Percentiles rank a stretch among this genome's conserved stretches.
Conservation (phyloP, 1,284 basidiomycete genomes). For the Microbotryum silenes-acaulis region DNA sequence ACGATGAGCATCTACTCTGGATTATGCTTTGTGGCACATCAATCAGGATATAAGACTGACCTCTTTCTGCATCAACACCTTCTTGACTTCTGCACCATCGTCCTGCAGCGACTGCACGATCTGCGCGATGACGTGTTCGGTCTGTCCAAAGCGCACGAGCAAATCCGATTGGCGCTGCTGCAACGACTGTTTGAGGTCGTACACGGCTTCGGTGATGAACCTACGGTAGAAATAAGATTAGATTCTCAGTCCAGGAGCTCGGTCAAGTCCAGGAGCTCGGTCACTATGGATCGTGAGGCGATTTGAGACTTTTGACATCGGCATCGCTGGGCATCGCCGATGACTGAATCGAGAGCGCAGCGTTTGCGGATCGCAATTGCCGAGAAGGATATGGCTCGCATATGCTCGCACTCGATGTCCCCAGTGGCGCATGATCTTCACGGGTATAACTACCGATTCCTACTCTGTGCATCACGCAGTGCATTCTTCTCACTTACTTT, state of each 20-base stretch:
- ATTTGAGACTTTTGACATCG: no score
- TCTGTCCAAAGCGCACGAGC: slow-evolving; percentile 47
- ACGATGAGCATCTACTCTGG: neutral
- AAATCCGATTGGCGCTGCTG: slow-evolving; percentile 45
- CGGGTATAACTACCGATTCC: no score
- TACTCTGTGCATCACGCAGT: no score
- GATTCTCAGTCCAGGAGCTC: no score
- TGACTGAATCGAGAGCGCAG: no score
- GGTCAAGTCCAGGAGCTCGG: no score
- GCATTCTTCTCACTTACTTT: slow-evolving; percentile 25
- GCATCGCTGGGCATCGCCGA: no score
- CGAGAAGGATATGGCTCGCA: no score
- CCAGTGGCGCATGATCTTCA: no score
- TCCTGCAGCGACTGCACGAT: slow-evolving; percentile 42
- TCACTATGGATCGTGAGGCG: no score
- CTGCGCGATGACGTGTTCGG: slow-evolving; percentile 43
- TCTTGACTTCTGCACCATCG: slow-evolving; percentile 42
- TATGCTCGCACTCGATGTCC: no score
- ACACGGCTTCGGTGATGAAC: slow-evolving; percentile 49
- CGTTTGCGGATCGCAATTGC: no score
- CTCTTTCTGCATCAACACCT: slow-evolving; percentile 46
- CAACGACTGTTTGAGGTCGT: slow-evolving; percentile 45
- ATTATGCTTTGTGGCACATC: neutral
- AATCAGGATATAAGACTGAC: slow-evolving; percentile 26
- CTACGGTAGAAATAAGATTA: slow-evolving; percentile 24